Evolutionary conservation across 129 eudicot species (phyloP), one percentile per base, ranked within the genome.

Genomic region (Glebionis coronaria): DNA sequence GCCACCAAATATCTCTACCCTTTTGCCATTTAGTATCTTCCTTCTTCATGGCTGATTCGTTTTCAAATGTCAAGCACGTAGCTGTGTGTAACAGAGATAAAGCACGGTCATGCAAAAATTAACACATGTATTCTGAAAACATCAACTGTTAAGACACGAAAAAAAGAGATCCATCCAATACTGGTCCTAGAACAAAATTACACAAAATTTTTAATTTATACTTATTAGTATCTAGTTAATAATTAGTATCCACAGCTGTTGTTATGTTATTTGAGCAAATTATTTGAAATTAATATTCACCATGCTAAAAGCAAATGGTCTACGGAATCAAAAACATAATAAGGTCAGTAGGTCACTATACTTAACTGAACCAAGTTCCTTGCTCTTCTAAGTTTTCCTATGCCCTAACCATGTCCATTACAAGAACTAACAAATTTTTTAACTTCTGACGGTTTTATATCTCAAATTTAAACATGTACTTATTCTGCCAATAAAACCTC

Each of bases 1-100:
- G 99, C 99, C 99, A 94, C 99, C 99, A 94, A 20, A 79, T 47
- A 81, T 94, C 99, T 77, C 97, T 82, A 72, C 84, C 92, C 40
- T 72, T 80, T 67, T 73, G 79, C 99, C 99, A 94, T 49, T 79
- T 82, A 18, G 97, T 94, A 78, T 42, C 79, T 76, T 84, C 99
- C 82, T 72, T 89, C 77, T 79, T 84, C 99, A 94, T 69, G 70
- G 95, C 99, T 47, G 88, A 81, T 68, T 73, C 77, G 56, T 94
- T 94, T 82, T 70, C 97, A 69, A 74, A 94, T 49, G 95, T 86
- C 83, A 94, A 77, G 44, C 97, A 94, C 55, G 65, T 79, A 84
- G 69, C 99, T 94, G 90, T 59, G 56, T 73, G 57, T 45, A 47
- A 74, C 70, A 56, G 14, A 73, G 74, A 61, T 50, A 63, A 65